Base-by-base conservation (phyloP, 805 yeast genomes). In the Monosporozyma solicola region DNA sequence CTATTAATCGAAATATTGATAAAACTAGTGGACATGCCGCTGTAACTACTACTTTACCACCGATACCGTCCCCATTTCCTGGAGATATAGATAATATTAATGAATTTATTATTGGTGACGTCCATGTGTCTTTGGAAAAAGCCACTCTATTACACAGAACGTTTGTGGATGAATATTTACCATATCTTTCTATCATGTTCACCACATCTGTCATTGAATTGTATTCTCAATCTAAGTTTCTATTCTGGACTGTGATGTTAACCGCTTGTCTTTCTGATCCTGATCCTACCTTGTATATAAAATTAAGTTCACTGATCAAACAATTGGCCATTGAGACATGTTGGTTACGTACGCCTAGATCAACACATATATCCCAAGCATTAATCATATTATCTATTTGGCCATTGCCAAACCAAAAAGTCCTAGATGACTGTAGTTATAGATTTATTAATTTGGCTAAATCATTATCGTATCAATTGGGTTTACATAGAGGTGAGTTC, bases 381-480 rank as follows among this genome's bases (percentile, higher is more conserved):
- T 72, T 91, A 41, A 71, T 91, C 27, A 84, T 91, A n/a, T 73
- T 91, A 31, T 82, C 91, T 31, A 82, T 82, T 15, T 91, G 97
- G 97, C 97, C 97, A 0, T 68, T 91, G 47, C 97, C 97, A 0
- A 90, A 90, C 62, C 91, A 87, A 63, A 91, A 90, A 63, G 92
- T 91, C 20, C 73, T 91, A 54, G 97, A 91, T 69, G 97, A 91
- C 65, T 85, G 94, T 64, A 85, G 95, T 2, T 90, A 88, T 62
- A 75, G 97, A 62, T 91, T 89, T 68, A 82, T 87, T 16, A 95
- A 95, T 0, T 73, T 91, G 46, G 97, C 97, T 0, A 88, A 89
- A 59, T 82, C 84, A 54, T 72, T 91, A 50, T 87, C 95, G 0
- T 79, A 85, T 58, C 97, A 91, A 66, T 71, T 91, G 37, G 97